Percentiles rank a stretch among this genome's conserved stretches.
phyloP scores from a whole-genome alignment of 768 basidiomycete species.

The Hypsizygus marmoreus region DNA sequence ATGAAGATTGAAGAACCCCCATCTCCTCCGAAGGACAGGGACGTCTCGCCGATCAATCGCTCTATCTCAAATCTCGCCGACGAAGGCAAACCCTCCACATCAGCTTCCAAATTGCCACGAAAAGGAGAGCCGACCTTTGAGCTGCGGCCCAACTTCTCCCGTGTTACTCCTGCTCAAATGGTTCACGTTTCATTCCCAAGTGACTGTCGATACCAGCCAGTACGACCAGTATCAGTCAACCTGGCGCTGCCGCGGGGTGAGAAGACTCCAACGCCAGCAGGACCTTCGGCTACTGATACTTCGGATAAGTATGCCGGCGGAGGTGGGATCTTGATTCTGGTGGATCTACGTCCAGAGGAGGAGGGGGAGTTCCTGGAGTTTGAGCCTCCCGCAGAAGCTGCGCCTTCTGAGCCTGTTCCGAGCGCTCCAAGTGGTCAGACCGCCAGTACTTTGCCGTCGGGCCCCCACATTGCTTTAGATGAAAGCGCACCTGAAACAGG shows the following conservation, averaged over 20 bases:
- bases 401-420: slow-evolving; percentile 25
- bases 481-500: slow-evolving; percentile 73
- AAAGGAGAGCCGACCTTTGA: slow-evolving; percentile 79
- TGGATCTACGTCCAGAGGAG: slow-evolving; percentile 71
- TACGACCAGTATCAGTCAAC: slow-evolving; percentile 72
- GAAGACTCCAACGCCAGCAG: slow-evolving; percentile 31
- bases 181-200: slow-evolving; percentile 81
- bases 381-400: slow-evolving; percentile 36
- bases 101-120: slow-evolving; percentile 48
- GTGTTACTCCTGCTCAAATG: slow-evolving; percentile 89
- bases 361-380: slow-evolving; percentile 75
- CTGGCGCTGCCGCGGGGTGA: slow-evolving; percentile 34
- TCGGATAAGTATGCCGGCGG: slow-evolving; percentile 75
- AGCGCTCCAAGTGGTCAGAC: slow-evolving; percentile 32
- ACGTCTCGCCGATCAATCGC: slow-evolving; percentile 58
- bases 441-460: slow-evolving; percentile 33
- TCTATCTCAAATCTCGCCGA: slow-evolving; percentile 53
- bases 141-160: slow-evolving; percentile 81
- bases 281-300: slow-evolving; percentile 26
- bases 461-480: slow-evolving; percentile 67
- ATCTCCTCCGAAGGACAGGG: slow-evolving; percentile 47
- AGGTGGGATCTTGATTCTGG: slow-evolving; percentile 84
- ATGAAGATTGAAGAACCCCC: slow-evolving; percentile 69
- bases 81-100: slow-evolving; percentile 36
- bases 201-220: slow-evolving; percentile 84